Percentiles rank a stretch among this genome's conserved stretches.
These are phyloP conservation scores for Deinandra increscens DNA, from an alignment of 129 eudicot genomes.

Conservation along the genomic window DNA sequence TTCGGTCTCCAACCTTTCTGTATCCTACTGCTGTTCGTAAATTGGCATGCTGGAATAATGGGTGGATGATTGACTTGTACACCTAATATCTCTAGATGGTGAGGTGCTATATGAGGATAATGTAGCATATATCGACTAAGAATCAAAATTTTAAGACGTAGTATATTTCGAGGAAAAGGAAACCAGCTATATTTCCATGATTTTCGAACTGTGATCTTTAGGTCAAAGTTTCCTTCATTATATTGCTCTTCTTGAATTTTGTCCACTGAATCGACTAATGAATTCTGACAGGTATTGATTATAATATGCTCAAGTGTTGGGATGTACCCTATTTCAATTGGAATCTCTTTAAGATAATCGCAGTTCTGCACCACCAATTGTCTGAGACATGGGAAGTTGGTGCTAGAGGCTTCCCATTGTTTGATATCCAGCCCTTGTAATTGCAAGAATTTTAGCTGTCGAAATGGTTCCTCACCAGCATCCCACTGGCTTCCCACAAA, in stretches of 20 bases:
- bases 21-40: too few species aligned
- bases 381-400: constrained; percentile 24
- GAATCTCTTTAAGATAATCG: background rate
- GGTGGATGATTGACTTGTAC: too few species aligned
- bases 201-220: background rate
- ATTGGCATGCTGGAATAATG: too few species aligned
- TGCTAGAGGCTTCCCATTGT: background rate
- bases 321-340: background rate
- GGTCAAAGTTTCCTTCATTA: background rate
- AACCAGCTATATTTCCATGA: too few species aligned
- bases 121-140: too few species aligned
- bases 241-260: background rate
- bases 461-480: background rate
- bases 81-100: too few species aligned
- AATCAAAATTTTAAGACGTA: too few species aligned
- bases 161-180: too few species aligned
- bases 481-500: constrained; percentile 10
- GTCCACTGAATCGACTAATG: background rate
- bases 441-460: constrained; percentile 15
- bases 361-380: background rate
- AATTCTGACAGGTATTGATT: background rate
- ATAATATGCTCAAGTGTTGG: background rate
- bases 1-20: too few species aligned
- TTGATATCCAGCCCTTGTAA: background rate
- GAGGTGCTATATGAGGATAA: too few species aligned